phyloP scores from a whole-genome alignment of 805 yeast genomes.

The Cyberlindnera samutprakarnensis region DNA sequence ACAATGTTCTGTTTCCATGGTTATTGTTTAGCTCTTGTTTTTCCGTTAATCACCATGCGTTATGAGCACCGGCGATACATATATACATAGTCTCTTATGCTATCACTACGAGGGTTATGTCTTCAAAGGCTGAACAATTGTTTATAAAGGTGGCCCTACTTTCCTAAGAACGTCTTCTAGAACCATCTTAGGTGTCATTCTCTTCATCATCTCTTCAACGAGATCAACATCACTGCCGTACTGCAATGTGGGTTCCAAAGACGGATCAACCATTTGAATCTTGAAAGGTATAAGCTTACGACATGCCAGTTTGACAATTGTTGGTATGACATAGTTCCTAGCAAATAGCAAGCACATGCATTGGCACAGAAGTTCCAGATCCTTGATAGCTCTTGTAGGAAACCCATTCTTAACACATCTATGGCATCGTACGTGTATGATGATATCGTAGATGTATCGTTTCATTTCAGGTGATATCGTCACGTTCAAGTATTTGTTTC shows the following conservation, averaged over 20 bases:
- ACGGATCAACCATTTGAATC: slow-evolving; percentile 30
- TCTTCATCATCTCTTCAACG: slow-evolving; percentile 32
- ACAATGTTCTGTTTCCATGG: no score
- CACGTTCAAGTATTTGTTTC: slow-evolving; percentile 3
- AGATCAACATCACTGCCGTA: slow-evolving; percentile 49
- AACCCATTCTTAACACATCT: slow-evolving; percentile 47
- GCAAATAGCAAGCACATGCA: slow-evolving; percentile 36
- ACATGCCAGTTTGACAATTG: slow-evolving; percentile 43
- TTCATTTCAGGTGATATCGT: slow-evolving; percentile 39
- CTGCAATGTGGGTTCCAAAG: slow-evolving; percentile 42
- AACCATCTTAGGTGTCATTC: slow-evolving; percentile 40
- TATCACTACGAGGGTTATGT: background rate
- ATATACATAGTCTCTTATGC: no score
- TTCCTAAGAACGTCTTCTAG: slow-evolving; percentile 43
- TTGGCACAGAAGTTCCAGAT: slow-evolving; percentile 32
- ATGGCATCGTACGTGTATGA: slow-evolving; percentile 45
- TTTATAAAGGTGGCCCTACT: slow-evolving; percentile 40
- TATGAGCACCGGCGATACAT: no score
- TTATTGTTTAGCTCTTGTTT: background rate
- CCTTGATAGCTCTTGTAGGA: slow-evolving; percentile 37
- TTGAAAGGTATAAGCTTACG: slow-evolving; percentile 41
- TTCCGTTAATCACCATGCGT: background rate
- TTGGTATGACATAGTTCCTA: slow-evolving; percentile 41
- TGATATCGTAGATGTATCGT: slow-evolving; percentile 50
- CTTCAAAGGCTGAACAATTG: background rate